A percentile compares a stretch with the other conserved stretches of the same genome.
phyloP scores from a whole-genome alignment of 129 eudicot genomes.

The Lonicera japonica region DNA sequence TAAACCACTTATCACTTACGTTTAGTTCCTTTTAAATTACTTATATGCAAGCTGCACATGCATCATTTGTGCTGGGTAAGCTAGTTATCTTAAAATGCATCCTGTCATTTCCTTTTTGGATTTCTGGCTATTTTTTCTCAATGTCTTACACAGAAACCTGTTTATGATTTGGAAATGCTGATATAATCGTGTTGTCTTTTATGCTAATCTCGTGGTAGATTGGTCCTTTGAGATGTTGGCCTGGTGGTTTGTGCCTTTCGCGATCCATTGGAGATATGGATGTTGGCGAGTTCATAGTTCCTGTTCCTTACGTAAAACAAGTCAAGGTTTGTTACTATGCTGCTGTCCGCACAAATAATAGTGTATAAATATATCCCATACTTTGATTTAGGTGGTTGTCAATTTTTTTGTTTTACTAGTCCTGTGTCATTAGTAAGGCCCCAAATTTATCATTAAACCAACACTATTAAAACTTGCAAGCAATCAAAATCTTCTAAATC shows the following conservation, averaged over 20 bases:
- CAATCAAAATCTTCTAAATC: no score
- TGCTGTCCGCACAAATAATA: background rate
- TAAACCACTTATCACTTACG: no score
- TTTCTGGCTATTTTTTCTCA: background rate
- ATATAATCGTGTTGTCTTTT: background rate
- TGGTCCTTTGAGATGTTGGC: conserved; percentile 99
- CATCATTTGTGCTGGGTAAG: no score
- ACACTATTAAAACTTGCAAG: no score
- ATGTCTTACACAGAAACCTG: background rate
- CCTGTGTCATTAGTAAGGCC: background rate
- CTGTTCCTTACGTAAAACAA: conserved; percentile 95
- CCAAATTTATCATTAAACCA: no score
- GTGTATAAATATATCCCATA: background rate
- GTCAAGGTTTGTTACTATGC: conserved; percentile 67
- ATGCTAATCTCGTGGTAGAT: conserved; percentile 34
- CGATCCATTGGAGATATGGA: conserved; percentile 95
- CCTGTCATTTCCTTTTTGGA: background rate
- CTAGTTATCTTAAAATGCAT: background rate
- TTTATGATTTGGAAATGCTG: background rate
- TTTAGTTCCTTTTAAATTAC: no score
- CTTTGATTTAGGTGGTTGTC: background rate
- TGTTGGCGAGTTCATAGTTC: conserved; percentile 95
- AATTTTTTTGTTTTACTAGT: no score
- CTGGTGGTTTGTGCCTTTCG: conserved; percentile 96
- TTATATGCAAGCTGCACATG: no score